Conservation (phyloP, 176 grass and related monocot species). For the Avena atlantica region DNA sequence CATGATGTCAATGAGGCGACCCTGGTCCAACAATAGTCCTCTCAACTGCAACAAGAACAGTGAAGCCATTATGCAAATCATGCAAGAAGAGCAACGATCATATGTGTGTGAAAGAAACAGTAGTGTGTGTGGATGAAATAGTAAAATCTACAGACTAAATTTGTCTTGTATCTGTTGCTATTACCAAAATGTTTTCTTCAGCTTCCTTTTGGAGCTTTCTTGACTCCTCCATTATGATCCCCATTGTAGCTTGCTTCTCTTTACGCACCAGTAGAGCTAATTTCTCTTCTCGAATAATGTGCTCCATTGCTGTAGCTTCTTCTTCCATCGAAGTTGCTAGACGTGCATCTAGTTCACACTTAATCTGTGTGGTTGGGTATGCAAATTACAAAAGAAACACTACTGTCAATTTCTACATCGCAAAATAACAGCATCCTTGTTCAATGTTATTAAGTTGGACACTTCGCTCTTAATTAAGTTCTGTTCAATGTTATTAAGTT, state of each 20-base stretch:
- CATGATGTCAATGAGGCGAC: constrained; percentile 53
- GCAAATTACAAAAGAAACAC: not conserved
- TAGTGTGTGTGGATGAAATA: not conserved
- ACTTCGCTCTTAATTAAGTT: not conserved
- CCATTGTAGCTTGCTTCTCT: constrained; percentile 54
- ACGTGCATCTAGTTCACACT: constrained; percentile 49
- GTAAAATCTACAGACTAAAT: not conserved
- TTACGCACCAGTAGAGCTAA: constrained; percentile 23
- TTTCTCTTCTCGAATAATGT: constrained; percentile 52
- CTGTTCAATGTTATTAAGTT: constrained; percentile 21
- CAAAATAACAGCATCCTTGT: constrained; percentile 24
- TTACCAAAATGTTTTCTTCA: constrained; percentile 69
- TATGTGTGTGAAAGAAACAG: not conserved
- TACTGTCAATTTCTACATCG: not conserved
- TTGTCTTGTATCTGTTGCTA: constrained; percentile 16
- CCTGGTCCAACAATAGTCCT: constrained; percentile 57
- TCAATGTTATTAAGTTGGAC: constrained; percentile 6
- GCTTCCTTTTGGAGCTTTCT: constrained; percentile 53
- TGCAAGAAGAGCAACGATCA: not conserved
- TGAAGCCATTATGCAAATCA: constrained; percentile 28
- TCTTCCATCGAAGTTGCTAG: constrained; percentile 52
- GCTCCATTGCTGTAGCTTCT: constrained; percentile 43
- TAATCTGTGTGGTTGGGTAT: constrained; percentile 47
- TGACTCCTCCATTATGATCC: constrained; percentile 54
- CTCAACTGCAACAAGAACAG: constrained; percentile 54